Conservation (phyloP, 371 early-diverging fungal species). For the Phascolomyces articulosus region DNA sequence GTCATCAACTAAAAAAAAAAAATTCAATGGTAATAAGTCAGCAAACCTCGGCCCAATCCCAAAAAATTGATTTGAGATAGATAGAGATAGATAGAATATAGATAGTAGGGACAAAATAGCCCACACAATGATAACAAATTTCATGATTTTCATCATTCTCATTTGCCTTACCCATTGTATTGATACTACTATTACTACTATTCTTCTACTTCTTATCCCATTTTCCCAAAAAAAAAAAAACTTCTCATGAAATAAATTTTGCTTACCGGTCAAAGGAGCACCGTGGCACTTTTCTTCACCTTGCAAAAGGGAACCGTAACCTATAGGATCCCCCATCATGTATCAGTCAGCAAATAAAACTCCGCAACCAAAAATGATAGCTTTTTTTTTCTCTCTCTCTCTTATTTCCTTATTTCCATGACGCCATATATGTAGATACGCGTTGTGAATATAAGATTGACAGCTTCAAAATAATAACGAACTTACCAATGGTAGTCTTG, state of each 20-base stretch:
- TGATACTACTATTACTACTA: not conserved
- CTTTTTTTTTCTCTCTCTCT: too few species aligned
- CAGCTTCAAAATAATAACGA: not conserved
- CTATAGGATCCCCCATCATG: conserved; percentile 7
- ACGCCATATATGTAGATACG: too few species aligned
- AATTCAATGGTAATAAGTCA: not conserved
- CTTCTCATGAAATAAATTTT: too few species aligned
- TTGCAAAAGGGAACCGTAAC: conserved; percentile 80
- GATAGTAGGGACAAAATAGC: too few species aligned
- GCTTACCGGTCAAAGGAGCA: conserved; percentile 73
- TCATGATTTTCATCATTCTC: too few species aligned
- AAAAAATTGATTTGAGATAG: conserved; percentile 36
- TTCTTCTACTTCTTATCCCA: not conserved
- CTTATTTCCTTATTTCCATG: not conserved
- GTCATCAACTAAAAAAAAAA: conserved; percentile 64
- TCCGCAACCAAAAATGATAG: not conserved
- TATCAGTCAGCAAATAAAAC: conserved; percentile 7
- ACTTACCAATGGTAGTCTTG: conserved; percentile 78
- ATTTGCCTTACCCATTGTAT: too few species aligned
- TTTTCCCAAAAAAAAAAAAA: too few species aligned
- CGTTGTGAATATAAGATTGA: conserved; percentile 4
- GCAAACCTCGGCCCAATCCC: too few species aligned
- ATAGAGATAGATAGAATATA: too few species aligned
- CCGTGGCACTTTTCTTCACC: conserved; percentile 92
- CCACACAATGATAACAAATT: not conserved